Percentiles rank a stretch among this genome's conserved stretches.
Conservation (phyloP, 768 basidiomycete genomes). For the Kwoniella shandongensis region DNA sequence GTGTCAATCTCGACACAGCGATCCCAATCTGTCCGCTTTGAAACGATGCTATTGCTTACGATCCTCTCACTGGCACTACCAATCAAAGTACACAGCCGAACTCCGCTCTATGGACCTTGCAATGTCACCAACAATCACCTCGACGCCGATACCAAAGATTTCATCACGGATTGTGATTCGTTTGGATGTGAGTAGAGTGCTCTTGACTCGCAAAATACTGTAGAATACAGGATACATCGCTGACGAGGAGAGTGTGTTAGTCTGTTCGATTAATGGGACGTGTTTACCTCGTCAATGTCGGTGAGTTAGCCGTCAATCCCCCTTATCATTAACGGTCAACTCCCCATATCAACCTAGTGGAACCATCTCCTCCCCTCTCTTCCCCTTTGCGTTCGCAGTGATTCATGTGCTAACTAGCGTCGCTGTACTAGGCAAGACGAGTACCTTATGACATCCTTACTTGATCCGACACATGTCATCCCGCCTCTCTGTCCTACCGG, state of each 20-base stretch:
- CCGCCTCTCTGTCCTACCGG: constrained; percentile 28
- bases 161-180: constrained; percentile 37
- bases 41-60: no score
- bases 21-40: no score
- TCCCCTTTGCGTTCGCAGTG: background rate
- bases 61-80: no score
- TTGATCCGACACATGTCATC: constrained; percentile 9
- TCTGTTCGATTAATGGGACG: constrained; percentile 32
- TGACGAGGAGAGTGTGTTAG: constrained; percentile 6
- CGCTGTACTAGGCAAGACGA: constrained; percentile 25
- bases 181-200: constrained; percentile 32
- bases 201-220: background rate
- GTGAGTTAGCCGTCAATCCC: constrained; percentile 15
- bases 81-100: constrained; percentile 7
- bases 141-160: constrained; percentile 31
- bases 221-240: background rate
- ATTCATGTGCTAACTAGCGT: background rate
- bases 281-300: constrained; percentile 35
- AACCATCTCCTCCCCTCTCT: background rate
- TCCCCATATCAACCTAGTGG: no score
- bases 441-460: constrained; percentile 24
- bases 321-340: no score
- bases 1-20: no score
- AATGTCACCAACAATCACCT: constrained; percentile 27
- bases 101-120: constrained; percentile 25